Evolutionary conservation across 768 basidiomycete species (phyloP), one percentile per base, ranked within the genome.

Genomic region (Tricholoma flavovirens): DNA sequence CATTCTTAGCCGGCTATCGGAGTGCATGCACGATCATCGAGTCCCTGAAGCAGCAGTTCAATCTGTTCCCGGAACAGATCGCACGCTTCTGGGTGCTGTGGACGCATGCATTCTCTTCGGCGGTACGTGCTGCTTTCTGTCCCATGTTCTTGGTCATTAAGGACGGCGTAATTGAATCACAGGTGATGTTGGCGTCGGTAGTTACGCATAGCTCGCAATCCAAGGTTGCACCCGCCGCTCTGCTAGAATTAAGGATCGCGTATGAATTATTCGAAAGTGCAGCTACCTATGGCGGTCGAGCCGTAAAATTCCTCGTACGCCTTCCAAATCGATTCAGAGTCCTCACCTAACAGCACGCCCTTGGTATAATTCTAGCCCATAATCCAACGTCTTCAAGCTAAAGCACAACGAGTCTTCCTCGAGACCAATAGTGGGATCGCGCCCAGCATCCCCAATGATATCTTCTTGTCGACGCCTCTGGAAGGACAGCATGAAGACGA

Each of bases 111-210:
- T 87, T 87, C 64, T 85, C 84, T 17, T 80, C 83, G 19, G 70
- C 84, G 58, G 85, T 86, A 60, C 53, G 80, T 67, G 36, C 54
- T 43, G 49, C 22, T 60, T 9, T 26, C 30, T n/a, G n/a, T n/a
- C 56, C 45, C 29, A 32, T 15, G 1, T 55, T 30, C 12, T 21
- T 43, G n/a, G 11, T 14, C 58, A 50, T 51, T 52, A 54, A n/a
- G n/a, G n/a, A n/a, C n/a, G n/a, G n/a, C n/a, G n/a, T n/a, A n/a
- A n/a, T n/a, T n/a, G 29, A 22, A 19, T 60, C 56, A 6, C 59
- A 90, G 88, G 83, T 90, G 24, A 86, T 91, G 82, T 66, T 90
- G 38, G 81, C 86, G 10, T 86, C 88, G 8, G 81, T 90, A n/a
- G 86, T 87, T 1, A 89, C 85, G 11, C 84, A 85, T 53, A 80